A percentile compares a stretch with the other conserved stretches of the same genome.
Conservation (phyloP, 176 grass and related monocot species). For the Carex parvula region DNA sequence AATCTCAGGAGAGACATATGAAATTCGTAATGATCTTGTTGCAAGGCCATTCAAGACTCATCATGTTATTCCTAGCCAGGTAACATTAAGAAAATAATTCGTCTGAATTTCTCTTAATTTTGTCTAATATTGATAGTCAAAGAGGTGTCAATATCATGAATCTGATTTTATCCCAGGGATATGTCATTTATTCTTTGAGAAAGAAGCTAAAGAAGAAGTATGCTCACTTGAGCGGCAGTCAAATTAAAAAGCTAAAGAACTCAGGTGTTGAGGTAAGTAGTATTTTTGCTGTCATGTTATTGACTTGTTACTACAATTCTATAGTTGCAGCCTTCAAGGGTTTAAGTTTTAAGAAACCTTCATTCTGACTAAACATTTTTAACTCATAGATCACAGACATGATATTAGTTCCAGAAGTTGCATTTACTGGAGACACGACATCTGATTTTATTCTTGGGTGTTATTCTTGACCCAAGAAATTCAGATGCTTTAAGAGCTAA, state of each 20-base stretch:
- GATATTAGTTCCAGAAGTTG: constrained; percentile 85
- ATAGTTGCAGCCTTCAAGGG: not conserved
- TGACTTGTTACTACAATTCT: not conserved
- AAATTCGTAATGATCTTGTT: constrained; percentile 97
- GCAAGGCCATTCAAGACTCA: constrained; percentile 83
- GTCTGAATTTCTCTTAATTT: constrained; percentile 17
- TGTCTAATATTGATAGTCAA: not conserved
- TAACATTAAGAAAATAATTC: constrained; percentile 28
- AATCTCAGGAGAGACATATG: constrained; percentile 84
- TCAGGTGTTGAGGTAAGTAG: constrained; percentile 64
- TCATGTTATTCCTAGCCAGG: constrained; percentile 91
- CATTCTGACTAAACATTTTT: constrained; percentile 33
- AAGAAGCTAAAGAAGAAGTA: constrained; percentile 86
- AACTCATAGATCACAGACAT: constrained; percentile 69
- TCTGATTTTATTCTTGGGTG: constrained; percentile 97
- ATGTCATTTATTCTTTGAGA: too few relatives aligned
- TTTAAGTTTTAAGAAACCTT: constrained; percentile 4
- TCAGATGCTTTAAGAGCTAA: constrained; percentile 93
- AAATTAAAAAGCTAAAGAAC: constrained; percentile 84
- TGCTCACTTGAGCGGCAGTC: constrained; percentile 73
- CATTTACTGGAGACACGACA: constrained; percentile 84
- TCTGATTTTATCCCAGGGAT: constrained; percentile 41
- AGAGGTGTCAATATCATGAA: not conserved
- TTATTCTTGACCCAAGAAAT: constrained; percentile 84
- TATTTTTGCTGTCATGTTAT: not conserved